Percentiles rank a stretch among this genome's conserved stretches.
Conservation (phyloP, 176 grass and related monocot species). For the Rhynchospora pubera region DNA sequence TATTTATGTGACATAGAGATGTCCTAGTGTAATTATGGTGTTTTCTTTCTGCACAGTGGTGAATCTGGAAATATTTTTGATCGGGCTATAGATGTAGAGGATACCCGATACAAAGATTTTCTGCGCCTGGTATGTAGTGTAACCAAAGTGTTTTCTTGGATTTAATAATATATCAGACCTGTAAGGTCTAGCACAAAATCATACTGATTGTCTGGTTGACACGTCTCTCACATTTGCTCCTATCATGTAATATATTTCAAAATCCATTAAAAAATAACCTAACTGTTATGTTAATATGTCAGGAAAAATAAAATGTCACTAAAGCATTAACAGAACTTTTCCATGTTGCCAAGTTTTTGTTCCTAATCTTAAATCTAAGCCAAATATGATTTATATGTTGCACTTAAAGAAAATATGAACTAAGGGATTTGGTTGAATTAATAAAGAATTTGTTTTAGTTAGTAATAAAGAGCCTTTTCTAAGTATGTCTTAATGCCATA, state of each 20-base stretch:
- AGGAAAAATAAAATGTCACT: background rate
- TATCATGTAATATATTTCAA: background rate
- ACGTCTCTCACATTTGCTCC: background rate
- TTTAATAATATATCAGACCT: background rate
- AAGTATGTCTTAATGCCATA: background rate
- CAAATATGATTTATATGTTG: background rate
- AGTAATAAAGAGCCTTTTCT: background rate
- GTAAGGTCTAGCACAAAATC: background rate
- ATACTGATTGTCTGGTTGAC: background rate
- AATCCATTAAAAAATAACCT: background rate
- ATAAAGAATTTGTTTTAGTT: background rate
- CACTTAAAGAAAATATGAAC: background rate
- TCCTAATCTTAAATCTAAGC: background rate
- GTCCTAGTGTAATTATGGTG: background rate
- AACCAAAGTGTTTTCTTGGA: background rate
- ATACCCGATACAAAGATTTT: conserved; percentile 42
- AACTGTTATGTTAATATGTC: background rate
- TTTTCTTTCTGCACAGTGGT: conserved; percentile 2
- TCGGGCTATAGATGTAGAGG: conserved; percentile 56
- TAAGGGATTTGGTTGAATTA: background rate
- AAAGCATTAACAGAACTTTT: background rate
- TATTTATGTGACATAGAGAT: background rate
- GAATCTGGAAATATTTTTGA: conserved; percentile 39
- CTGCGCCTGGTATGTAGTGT: conserved; percentile 37
- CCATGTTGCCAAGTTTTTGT: background rate